Evolutionary conservation across 2,329 filamentous ascomycete genomes (phyloP).

Genomic region (Penicillium sp.): DNA sequence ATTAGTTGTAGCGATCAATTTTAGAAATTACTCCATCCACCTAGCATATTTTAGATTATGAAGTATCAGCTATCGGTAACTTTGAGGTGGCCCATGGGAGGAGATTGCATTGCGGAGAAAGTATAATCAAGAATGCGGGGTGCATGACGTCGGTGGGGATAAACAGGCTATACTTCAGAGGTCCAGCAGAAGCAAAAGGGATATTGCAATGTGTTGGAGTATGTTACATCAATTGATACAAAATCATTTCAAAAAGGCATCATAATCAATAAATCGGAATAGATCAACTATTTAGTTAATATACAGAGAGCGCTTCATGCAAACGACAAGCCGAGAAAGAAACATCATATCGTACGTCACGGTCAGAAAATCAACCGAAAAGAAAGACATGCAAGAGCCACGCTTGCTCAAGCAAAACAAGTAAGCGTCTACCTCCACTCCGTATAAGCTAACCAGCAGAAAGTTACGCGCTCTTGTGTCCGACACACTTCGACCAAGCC

Average conservation of each 20-base stretch:
- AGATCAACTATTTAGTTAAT: neutral
- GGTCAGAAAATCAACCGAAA: neutral
- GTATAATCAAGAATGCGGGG: neutral
- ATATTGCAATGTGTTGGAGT: too few relatives aligned
- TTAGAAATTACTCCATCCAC: neutral
- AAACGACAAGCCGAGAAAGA: neutral
- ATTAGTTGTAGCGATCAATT: neutral
- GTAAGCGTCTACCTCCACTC: neutral
- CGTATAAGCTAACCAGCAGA: neutral
- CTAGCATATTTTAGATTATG: too few relatives aligned
- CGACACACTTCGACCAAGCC: constrained; percentile 48
- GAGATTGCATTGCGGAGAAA: neutral
- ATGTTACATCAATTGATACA: neutral
- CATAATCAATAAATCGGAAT: constrained; percentile 11
- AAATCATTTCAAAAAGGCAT: neutral
- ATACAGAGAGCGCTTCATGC: neutral
- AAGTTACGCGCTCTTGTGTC: constrained; percentile 13
- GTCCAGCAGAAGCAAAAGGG: neutral
- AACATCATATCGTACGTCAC: neutral
- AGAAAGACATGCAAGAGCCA: neutral
- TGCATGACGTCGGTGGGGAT: neutral
- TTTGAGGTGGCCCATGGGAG: neutral
- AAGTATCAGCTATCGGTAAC: neutral
- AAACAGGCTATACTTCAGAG: neutral
- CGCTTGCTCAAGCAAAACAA: neutral